These are phyloP conservation scores for Cucurbita moschata DNA, from an alignment of 306 rosid species.

Conservation along the genomic window DNA sequence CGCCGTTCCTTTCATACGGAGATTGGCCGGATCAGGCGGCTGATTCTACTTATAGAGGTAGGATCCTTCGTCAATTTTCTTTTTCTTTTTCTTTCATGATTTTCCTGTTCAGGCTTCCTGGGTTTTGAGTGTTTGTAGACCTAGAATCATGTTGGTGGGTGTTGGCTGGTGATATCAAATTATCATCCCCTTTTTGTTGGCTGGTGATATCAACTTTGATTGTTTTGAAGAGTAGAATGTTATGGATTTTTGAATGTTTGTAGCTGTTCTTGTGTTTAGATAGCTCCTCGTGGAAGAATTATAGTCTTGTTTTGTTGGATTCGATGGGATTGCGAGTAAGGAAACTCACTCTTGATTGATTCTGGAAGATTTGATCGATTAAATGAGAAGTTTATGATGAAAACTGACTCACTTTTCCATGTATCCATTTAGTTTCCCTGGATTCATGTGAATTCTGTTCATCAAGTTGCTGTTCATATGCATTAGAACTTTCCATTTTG, in stretches of 20 bases:
- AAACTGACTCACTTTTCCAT: too few species aligned
- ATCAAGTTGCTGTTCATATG: too few species aligned
- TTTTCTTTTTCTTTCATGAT: neutral
- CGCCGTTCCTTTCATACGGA: conserved; percentile 50
- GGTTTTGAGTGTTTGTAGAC: conserved; percentile 24
- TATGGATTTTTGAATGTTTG: neutral
- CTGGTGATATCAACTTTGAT: neutral
- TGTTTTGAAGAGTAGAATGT: neutral
- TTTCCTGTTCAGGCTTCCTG: neutral
- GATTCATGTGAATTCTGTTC: too few species aligned
- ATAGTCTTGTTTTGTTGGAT: neutral
- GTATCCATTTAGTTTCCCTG: too few species aligned
- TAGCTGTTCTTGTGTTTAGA: neutral
- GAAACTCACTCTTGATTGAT: neutral
- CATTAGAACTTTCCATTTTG: too few species aligned
- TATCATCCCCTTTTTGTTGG: neutral
- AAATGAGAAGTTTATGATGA: too few species aligned
- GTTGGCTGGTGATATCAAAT: neutral
- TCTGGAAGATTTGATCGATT: too few species aligned
- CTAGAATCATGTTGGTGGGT: conserved; percentile 11
- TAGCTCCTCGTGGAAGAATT: neutral
- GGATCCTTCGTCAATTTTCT: neutral
- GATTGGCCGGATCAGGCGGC: conserved; percentile 38
- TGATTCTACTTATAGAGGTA: conserved; percentile 48
- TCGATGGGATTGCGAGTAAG: neutral